Base-by-base conservation (phyloP, 164 flowering plant genomes). In the Tinospora cordifolia region DNA sequence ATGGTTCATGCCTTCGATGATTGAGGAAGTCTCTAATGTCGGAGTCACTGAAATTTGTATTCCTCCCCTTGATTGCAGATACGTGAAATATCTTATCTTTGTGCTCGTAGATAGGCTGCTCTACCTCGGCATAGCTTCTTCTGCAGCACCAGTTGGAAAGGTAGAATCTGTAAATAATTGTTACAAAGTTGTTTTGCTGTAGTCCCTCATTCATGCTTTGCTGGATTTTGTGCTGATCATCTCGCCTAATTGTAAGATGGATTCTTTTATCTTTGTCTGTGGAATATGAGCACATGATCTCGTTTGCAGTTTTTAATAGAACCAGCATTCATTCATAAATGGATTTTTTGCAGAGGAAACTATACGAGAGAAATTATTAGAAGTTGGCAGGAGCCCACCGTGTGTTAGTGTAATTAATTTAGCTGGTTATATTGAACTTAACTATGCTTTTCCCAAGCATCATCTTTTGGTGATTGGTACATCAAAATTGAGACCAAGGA, bases 91-190 rank as follows among this genome's bases (percentile, higher is more conserved):
- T 54, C 60, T 54, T n/a, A n/a, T 54, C 60, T 4, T 9, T 19
- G 60, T 54, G 60, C n/a, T 54, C n/a, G 60, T 24, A 54, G 60
- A 54, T 54, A 19, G 60, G 60, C n/a, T 54, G 60, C 21, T n/a
- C 6, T 19, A 21, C 60, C 21, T 54, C 60, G 21, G 24, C 22
- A 3, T 54, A 54, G 60, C 24, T 54, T 54, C 60, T 54, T 24
- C 60, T n/a, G 60, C 60, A 22, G 60, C 60, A 8, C 60, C 60
- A n/a, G 24, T 54, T 9, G 60, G 6, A 54, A n/a, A 54, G 60
- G 60, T 54, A 54, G 47, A 44, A 7, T 44, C 47, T 44, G 3
- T 44, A 10, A 1, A 44, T 14, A 2, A 44, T 10, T 44, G 14
- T 44, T 44, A 14, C 14, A 44, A 44, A 44, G 47, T 44, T 44